phyloP scores from a whole-genome alignment of 257 asterid genomes.

The Solanum chaucha region DNA sequence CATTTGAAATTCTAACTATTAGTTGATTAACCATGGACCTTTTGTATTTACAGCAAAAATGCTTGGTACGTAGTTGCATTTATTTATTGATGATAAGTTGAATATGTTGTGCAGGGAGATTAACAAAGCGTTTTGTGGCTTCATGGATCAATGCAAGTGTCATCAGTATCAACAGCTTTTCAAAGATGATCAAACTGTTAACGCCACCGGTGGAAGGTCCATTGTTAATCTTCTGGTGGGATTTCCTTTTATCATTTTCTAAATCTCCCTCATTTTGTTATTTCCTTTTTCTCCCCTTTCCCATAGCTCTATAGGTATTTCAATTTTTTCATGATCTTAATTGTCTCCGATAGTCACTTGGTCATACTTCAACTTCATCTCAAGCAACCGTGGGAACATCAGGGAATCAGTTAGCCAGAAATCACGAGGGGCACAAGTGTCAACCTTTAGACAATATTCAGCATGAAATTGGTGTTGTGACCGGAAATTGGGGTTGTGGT shows the following conservation, averaged over 20 bases:
- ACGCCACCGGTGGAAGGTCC: neutral
- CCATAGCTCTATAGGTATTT: neutral
- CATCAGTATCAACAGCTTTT: constrained; percentile 14
- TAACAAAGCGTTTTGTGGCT: constrained; percentile 86
- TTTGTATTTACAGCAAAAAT: neutral
- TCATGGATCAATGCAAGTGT: constrained; percentile 27
- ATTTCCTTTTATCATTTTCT: neutral
- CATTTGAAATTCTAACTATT: neutral
- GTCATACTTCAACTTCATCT: constrained; percentile 19
- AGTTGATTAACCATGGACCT: neutral
- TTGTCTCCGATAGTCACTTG: constrained; percentile 3
- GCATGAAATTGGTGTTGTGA: constrained; percentile 52
- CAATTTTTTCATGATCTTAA: neutral
- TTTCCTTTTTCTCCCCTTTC: neutral
- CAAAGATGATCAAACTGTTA: constrained; percentile 2
- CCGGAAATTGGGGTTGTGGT: constrained; percentile 98
- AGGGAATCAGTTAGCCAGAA: neutral
- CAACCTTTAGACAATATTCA: neutral
- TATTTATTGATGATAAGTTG: neutral
- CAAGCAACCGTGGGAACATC: neutral
- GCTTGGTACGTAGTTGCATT: neutral
- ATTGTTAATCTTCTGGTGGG: constrained; percentile 7
- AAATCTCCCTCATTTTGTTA: neutral
- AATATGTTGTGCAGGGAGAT: constrained; percentile 31
- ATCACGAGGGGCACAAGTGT: neutral